Percentiles rank a stretch among this genome's conserved stretches.
Evolutionary conservation across 2,329 filamentous ascomycete species (phyloP).

Genomic region (Venturia asperata): DNA sequence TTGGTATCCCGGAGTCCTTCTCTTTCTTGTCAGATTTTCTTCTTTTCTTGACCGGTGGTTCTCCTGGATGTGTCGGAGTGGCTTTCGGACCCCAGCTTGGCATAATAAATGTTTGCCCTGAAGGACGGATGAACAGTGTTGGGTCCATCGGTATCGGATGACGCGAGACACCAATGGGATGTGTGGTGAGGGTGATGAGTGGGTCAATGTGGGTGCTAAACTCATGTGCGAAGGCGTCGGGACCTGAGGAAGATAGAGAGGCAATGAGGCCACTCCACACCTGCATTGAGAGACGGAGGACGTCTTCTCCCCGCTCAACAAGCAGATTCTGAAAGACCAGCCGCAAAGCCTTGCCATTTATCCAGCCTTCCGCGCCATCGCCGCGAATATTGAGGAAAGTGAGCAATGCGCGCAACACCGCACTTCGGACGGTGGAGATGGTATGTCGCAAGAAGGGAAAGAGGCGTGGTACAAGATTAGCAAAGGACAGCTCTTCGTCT

Average conservation of each 20-base stretch:
- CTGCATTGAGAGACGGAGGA: slow-evolving; percentile 74
- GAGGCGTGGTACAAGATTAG: slow-evolving; percentile 81
- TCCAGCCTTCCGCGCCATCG: slow-evolving; percentile 76
- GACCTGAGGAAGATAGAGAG: slow-evolving; percentile 54
- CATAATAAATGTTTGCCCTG: slow-evolving; percentile 70
- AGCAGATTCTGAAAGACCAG: slow-evolving; percentile 92
- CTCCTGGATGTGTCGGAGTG: slow-evolving; percentile 25
- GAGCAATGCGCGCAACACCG: slow-evolving; percentile 83
- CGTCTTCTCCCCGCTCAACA: slow-evolving; percentile 80
- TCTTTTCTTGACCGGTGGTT: slow-evolving; percentile 65
- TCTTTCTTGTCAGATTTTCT: slow-evolving; percentile 86
- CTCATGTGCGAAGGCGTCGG: slow-evolving; percentile 60
- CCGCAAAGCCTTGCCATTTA: slow-evolving; percentile 80
- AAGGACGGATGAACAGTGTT: slow-evolving; percentile 84
- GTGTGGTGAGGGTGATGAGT: slow-evolving; percentile 76
- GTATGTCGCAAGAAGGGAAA: slow-evolving; percentile 97
- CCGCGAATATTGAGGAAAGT: slow-evolving; percentile 87
- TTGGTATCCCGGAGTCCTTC: slow-evolving; percentile 40
- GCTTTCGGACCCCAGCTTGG: slow-evolving; percentile 30
- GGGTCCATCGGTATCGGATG: slow-evolving; percentile 90
- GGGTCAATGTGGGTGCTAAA: slow-evolving; percentile 69
- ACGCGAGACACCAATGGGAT: slow-evolving; percentile 85
- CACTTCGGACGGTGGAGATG: slow-evolving; percentile 88
- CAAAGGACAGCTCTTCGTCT: slow-evolving; percentile 83
- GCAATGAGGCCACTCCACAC: slow-evolving; percentile 77